phyloP scores from a whole-genome alignment of 768 basidiomycete genomes.

The Kwoniella shandongensis region DNA sequence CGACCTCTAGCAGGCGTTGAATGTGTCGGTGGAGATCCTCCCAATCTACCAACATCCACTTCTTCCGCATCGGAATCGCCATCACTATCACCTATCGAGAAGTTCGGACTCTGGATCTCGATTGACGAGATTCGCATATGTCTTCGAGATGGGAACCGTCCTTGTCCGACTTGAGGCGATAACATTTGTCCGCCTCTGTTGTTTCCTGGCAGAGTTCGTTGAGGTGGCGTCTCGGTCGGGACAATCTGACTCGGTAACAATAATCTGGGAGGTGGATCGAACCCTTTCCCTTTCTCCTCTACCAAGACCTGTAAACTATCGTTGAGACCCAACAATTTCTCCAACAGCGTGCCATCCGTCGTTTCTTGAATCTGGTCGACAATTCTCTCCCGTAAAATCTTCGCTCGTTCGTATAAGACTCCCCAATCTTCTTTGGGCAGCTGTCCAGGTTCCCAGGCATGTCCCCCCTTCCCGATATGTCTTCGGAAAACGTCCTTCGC shows the following conservation, averaged over 20 bases:
- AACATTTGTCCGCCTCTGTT: not conserved
- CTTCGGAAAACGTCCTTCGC: slow-evolving; percentile 11
- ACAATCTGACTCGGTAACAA: slow-evolving; percentile 45
- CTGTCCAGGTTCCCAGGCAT: slow-evolving; percentile 40
- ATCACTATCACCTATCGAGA: slow-evolving; percentile 57
- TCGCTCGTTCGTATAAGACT: slow-evolving; percentile 45
- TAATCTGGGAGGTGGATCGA: slow-evolving; percentile 39
- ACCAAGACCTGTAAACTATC: slow-evolving; percentile 68
- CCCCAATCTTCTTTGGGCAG: slow-evolving; percentile 38
- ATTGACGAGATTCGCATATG: slow-evolving; percentile 64
- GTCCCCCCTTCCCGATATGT: not conserved
- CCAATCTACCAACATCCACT: slow-evolving; percentile 27
- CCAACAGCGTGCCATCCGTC: slow-evolving; percentile 55
- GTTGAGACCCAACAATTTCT: slow-evolving; percentile 69
- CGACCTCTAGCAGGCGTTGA: too few species aligned
- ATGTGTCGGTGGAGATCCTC: not conserved
- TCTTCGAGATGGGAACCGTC: slow-evolving; percentile 19
- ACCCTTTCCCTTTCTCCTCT: slow-evolving; percentile 57
- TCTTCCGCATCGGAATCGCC: slow-evolving; percentile 54
- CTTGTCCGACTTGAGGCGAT: slow-evolving; percentile 4
- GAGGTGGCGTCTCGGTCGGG: slow-evolving; percentile 6
- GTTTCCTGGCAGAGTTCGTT: not conserved
- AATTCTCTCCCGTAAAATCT: slow-evolving; percentile 60
- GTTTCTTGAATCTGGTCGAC: slow-evolving; percentile 57
- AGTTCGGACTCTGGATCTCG: slow-evolving; percentile 68